Evolutionary conservation across 2,329 filamentous ascomycete genomes (phyloP), one percentile per base, ranked within the genome.

Genomic region (Colletotrichum horii): DNA sequence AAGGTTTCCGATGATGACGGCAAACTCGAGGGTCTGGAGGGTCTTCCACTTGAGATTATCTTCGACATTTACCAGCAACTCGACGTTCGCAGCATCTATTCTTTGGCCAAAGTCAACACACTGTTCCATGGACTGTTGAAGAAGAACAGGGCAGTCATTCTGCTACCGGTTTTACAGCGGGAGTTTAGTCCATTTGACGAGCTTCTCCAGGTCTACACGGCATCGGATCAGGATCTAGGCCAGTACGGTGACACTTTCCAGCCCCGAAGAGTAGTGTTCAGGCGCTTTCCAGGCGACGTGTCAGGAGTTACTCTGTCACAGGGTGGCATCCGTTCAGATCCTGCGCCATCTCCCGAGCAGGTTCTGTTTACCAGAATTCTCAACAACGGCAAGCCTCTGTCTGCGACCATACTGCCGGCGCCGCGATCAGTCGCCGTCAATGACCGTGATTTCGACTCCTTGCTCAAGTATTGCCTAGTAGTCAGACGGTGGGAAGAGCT

Each of bases 1-100:
- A 28, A 8, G 19, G 55, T 32, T 24, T 15, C 32, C 6, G 71
- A 68, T 34, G 52, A n/a, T n/a, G 55, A 43, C 12, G 71, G 70
- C 52, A 76, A 76, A 58, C 24, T 66, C 3, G 75, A 77, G 28
- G 76, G 72, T 52, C 78, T 86, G 24, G 76, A 81, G 61, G 78
- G 78, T 58, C 75, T 88, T 62, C 88, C 89, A 0, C 81, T 85
- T 4, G 89, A 91, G 78, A 84, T 89, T 22, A 79, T 89, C 4
- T 80, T 90, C 14, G 85, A 88, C 24, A 86, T 90, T 28, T 88
- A 88, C 78, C 84, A 85, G 34, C 77, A 85, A 22, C 81, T 90
- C 66, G 84, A 88, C 70, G 74, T 89, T 2, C 78, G 81, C 3
- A 85, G 85, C 28, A 82, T 88, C 43, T 85, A 84, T 67, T 82